These are phyloP conservation scores for Pistacia atlantica DNA, from an alignment of 345 rosid species.

Conservation along the genomic window DNA sequence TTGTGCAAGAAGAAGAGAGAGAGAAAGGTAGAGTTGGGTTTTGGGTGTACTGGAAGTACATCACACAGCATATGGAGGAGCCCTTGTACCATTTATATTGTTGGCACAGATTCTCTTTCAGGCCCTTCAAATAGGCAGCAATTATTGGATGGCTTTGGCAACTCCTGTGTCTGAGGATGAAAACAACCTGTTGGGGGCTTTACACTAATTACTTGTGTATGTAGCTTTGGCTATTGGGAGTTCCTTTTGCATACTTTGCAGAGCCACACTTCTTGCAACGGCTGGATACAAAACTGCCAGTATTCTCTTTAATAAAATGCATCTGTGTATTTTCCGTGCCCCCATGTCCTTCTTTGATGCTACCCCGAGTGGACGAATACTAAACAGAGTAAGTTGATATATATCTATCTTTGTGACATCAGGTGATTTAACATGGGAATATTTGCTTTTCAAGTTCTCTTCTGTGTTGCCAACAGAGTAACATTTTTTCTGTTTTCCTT, in stretches of 20 bases:
- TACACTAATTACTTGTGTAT: slow-evolving; percentile 53
- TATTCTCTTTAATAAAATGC: slow-evolving; percentile 40
- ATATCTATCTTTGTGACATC: neutral
- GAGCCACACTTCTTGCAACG: slow-evolving; percentile 46
- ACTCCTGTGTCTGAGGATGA: slow-evolving; percentile 35
- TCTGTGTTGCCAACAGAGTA: neutral
- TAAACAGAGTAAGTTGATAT: slow-evolving; percentile 46
- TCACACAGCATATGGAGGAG: slow-evolving; percentile 71
- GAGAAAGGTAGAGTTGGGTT: slow-evolving; percentile 78
- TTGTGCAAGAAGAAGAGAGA: slow-evolving; percentile 82
- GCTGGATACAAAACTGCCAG: slow-evolving; percentile 72
- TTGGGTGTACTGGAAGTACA: slow-evolving; percentile 61
- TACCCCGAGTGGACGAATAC: slow-evolving; percentile 69
- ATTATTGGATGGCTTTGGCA: slow-evolving; percentile 62
- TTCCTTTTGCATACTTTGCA: slow-evolving; percentile 28
- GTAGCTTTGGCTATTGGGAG: slow-evolving; percentile 51
- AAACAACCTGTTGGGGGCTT: slow-evolving; percentile 52
- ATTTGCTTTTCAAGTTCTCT: neutral
- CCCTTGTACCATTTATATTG: slow-evolving; percentile 67
- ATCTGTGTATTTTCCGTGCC: too few relatives aligned
- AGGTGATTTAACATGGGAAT: too few relatives aligned
- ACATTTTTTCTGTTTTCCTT: neutral
- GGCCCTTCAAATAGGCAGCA: slow-evolving; percentile 75
- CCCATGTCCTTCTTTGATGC: slow-evolving; percentile 86
- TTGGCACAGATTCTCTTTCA: slow-evolving; percentile 64